Conservation (phyloP, 495 filamentous ascomycete genomes). For the Aspergillus bridgeri region DNA sequence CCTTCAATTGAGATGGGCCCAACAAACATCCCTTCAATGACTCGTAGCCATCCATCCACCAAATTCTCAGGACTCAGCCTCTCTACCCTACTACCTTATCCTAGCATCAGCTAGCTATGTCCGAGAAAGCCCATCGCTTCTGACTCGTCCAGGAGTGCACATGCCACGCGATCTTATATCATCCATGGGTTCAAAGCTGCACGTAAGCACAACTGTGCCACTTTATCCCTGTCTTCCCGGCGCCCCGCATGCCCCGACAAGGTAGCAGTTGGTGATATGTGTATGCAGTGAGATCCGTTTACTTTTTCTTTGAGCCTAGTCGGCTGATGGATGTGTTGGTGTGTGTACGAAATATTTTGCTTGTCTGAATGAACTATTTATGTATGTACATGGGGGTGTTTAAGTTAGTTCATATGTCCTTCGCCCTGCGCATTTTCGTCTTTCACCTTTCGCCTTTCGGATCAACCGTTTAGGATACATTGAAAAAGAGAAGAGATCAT, state of each 20-base stretch:
- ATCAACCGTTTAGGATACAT: background rate
- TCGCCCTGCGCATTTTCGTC: background rate
- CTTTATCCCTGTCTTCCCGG: background rate
- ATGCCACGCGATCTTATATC: too few relatives aligned
- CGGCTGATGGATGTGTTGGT: background rate
- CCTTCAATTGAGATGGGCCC: too few relatives aligned
- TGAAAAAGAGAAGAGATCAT: background rate
- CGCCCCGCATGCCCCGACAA: too few relatives aligned
- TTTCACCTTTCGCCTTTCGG: background rate
- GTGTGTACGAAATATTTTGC: background rate
- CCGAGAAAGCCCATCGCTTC: too few relatives aligned
- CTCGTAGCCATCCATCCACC: too few relatives aligned
- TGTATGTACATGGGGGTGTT: background rate
- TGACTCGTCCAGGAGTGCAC: too few relatives aligned
- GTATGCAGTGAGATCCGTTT: background rate
- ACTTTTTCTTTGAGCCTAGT: background rate
- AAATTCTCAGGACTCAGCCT: too few relatives aligned
- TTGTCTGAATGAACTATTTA: background rate
- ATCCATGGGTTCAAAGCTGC: background rate
- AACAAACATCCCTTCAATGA: too few relatives aligned
- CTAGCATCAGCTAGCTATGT: too few relatives aligned
- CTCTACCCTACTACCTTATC: too few relatives aligned
- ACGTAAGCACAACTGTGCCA: background rate
- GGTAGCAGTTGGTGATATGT: background rate
- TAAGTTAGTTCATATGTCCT: background rate